These are phyloP conservation scores for Biscogniauxia mediterranea DNA, from an alignment of 2,329 filamentous ascomycete genomes.

Conservation along the genomic window DNA sequence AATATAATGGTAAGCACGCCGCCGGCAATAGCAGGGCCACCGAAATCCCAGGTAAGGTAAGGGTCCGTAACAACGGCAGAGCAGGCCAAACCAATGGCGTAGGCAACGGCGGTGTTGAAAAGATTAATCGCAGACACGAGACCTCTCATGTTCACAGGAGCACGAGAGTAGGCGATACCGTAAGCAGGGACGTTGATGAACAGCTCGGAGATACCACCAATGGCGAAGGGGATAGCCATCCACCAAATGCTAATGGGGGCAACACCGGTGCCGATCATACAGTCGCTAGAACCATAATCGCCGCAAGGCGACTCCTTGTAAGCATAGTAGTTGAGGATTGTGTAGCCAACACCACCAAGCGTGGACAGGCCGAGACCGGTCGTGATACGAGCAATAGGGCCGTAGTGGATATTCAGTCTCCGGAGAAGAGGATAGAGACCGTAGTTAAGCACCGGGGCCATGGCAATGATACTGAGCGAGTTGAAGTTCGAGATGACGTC, in stretches of 20 bases:
- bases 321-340: conserved; percentile 41
- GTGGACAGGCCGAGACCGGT: conserved; percentile 50
- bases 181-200: conserved; percentile 51
- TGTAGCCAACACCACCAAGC: conserved; percentile 44
- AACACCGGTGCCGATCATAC: conserved; percentile 35
- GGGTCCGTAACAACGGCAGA: conserved; percentile 48
- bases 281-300: conserved; percentile 39
- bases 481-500: conserved; percentile 51
- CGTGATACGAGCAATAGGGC: conserved; percentile 48
- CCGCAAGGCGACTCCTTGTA: conserved; percentile 43
- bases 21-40: conserved; percentile 46
- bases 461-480: conserved; percentile 46
- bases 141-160: conserved; percentile 51
- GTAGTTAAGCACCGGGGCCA: conserved; percentile 47
- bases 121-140: conserved; percentile 50
- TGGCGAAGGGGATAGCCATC: conserved; percentile 53
- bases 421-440: conserved; percentile 46
- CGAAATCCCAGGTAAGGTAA: conserved; percentile 50
- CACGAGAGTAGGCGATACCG: conserved; percentile 51
- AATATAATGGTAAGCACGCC: conserved; percentile 43
- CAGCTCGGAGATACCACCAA: conserved; percentile 50
- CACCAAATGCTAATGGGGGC: conserved; percentile 53
- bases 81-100: conserved; percentile 44
- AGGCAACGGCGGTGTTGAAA: conserved; percentile 45
- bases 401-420: conserved; percentile 42